A percentile compares a stretch with the other conserved stretches of the same genome.
phyloP scores from a whole-genome alignment of 139 green algal genomes.

The Chlamydomonas incerta region DNA sequence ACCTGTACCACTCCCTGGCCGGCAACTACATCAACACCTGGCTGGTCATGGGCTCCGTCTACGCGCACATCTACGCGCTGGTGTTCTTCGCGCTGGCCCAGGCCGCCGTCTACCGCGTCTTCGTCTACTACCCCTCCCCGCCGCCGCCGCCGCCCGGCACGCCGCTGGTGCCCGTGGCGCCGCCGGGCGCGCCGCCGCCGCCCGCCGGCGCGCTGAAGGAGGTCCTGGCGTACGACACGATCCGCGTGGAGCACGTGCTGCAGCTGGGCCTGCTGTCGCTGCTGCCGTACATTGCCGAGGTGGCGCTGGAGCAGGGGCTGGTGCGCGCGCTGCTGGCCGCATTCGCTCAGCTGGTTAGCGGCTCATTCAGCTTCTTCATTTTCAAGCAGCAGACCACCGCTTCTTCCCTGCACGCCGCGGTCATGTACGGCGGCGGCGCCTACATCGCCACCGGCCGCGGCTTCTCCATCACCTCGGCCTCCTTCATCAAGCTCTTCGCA shows the following conservation, averaged over 20 bases:
- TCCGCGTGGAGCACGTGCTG: slow-evolving; percentile 65
- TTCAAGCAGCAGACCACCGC: slow-evolving; percentile 77
- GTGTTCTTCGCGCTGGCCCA: slow-evolving; percentile 46
- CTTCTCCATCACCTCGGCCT: slow-evolving; percentile 81
- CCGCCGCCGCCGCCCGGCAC: slow-evolving; percentile 11
- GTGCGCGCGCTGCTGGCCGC: slow-evolving; percentile 51
- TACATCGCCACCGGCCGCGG: slow-evolving; percentile 82
- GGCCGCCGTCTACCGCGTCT: slow-evolving; percentile 2
- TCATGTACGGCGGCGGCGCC: slow-evolving; percentile 76
- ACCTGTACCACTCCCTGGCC: slow-evolving; percentile 49
- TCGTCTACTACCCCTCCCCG: slow-evolving; percentile 13
- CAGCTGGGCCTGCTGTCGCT: slow-evolving; percentile 81
- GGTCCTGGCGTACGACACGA: slow-evolving; percentile 58
- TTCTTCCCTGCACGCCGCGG: slow-evolving; percentile 70
- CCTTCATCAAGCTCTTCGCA: slow-evolving; percentile 71
- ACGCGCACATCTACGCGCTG: slow-evolving; percentile 69
- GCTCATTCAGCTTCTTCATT: slow-evolving; percentile 79
- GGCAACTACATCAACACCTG: slow-evolving; percentile 86
- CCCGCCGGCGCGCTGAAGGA: slow-evolving; percentile 46
- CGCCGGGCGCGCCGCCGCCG: not conserved
- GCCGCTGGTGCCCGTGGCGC: not conserved
- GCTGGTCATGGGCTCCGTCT: slow-evolving; percentile 83
- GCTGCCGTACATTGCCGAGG: slow-evolving; percentile 72
- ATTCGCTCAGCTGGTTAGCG: slow-evolving; percentile 46
- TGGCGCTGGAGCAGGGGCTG: slow-evolving; percentile 76